Base-by-base conservation (phyloP, 2,329 filamentous ascomycete genomes). In the Orbilia brochopaga region DNA sequence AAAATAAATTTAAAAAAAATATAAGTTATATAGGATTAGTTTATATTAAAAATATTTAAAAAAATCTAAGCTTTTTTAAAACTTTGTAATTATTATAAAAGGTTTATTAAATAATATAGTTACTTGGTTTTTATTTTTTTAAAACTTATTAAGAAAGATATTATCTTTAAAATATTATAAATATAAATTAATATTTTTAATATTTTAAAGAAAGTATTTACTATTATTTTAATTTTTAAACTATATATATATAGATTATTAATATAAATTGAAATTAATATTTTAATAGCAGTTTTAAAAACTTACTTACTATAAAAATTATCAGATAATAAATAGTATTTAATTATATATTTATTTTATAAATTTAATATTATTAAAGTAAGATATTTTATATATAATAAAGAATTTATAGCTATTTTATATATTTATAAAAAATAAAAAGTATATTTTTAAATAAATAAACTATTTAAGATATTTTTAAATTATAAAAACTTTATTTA, bases 351-450 rank as follows among this genome's bases (percentile, higher is more conserved):
- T n/a, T n/a, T n/a, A n/a, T n/a, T n/a, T n/a, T n/a, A n/a, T n/a
- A n/a, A n/a, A n/a, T n/a, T 32, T 32, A 32, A 4, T 32, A 4
- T 32, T 32, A 32, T 53, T 11, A 17, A 30, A 53, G 3, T 30
- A 53, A 23, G 24, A 2, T 53, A 53, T 27, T 27, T 32, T 3
- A 30, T 53, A 23, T 53, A 53, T 53, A 53, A 53, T 30, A 53
- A 53, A 30, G 15, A 53, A 53, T 8, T 32, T 15, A 53, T 13
- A 17, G 32, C 10, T 30, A 53, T 32, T 8, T 30, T 53, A 24
- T 53, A 52, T 23, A 52, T 52, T 10, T 52, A 52, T 21, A 21
- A 52, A 24, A 52, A 52, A 52, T 52, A 52, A 21, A 23, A 52
- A 19, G 13, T 27, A 23, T 53, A 53, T 53, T 30, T 53, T 30